Conservation (phyloP, 108 stramenopile genomes). For the Nannochloropsis oceanica region DNA sequence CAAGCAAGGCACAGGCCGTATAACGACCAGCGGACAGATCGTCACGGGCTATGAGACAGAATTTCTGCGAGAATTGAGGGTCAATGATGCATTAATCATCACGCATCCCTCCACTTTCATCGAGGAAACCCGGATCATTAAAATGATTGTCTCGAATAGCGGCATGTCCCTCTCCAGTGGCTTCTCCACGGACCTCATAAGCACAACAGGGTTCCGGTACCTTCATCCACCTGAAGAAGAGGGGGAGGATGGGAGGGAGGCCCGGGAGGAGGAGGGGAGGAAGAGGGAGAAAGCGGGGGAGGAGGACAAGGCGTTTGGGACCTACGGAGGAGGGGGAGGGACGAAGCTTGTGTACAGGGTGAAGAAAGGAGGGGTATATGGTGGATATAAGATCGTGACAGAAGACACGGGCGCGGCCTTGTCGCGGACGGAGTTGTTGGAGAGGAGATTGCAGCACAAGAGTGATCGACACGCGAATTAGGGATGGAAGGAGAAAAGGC, state of each 20-base stretch:
- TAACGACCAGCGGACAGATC: slow-evolving; percentile 34
- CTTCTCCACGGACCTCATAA: slow-evolving; percentile 41
- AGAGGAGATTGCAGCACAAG: slow-evolving; percentile 38
- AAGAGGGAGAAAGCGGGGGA: slow-evolving; percentile 13
- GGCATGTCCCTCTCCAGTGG: slow-evolving; percentile 25
- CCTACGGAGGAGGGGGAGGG: slow-evolving; percentile 31
- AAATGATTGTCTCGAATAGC: slow-evolving; percentile 39
- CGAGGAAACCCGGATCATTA: slow-evolving; percentile 40
- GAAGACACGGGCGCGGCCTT: slow-evolving; percentile 4
- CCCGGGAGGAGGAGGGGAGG: slow-evolving; percentile 4
- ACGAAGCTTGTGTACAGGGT: slow-evolving; percentile 31
- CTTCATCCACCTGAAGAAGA: slow-evolving; percentile 37
- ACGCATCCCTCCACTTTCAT: slow-evolving; percentile 40
- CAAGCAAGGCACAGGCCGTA: slow-evolving; percentile 29
- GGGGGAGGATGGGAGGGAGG: slow-evolving; percentile 16
- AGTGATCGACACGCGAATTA: slow-evolving; percentile 37
- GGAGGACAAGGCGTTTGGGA: slow-evolving; percentile 32
- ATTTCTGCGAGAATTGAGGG: slow-evolving; percentile 35
- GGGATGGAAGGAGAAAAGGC: too few relatives aligned
- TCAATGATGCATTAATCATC: slow-evolving; percentile 40
- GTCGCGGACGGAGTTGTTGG: slow-evolving; percentile 35
- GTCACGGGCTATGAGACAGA: slow-evolving; percentile 34
- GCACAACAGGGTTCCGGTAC: slow-evolving; percentile 38
- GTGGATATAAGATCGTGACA: slow-evolving; percentile 29
- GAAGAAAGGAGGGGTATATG: slow-evolving; percentile 20